These are phyloP conservation scores for Apiotrichum mycotoxinovorans DNA, from an alignment of 1,284 basidiomycete species.

Conservation along the genomic window DNA sequence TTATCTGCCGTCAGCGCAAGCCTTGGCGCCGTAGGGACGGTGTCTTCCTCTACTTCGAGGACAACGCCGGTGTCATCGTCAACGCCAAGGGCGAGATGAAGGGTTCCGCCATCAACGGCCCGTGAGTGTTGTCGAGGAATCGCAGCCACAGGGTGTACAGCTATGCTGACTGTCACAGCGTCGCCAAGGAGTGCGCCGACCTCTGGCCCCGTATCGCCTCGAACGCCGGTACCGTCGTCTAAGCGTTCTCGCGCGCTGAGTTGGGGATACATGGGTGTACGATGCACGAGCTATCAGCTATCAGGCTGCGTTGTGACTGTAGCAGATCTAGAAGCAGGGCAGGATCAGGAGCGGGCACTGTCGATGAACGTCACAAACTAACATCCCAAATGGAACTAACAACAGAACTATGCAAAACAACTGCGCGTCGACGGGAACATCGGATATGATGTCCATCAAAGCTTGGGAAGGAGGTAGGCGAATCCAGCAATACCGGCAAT, in stretches of 20 bases:
- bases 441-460: slow-evolving; percentile 1
- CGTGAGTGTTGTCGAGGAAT: slow-evolving; percentile 72
- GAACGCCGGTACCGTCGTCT: slow-evolving; percentile 96
- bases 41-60: slow-evolving; percentile 97
- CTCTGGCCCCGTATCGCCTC: slow-evolving; percentile 99
- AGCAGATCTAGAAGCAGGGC: background rate
- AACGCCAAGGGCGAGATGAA: slow-evolving; percentile 99
- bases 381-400: background rate
- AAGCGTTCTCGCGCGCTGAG: slow-evolving; percentile 32
- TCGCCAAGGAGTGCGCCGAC: slow-evolving; percentile 65
- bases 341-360: background rate
- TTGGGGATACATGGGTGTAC: slow-evolving; percentile 24
- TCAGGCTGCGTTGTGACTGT: slow-evolving; percentile 5
- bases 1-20: slow-evolving; percentile 97
- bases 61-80: slow-evolving; percentile 94
- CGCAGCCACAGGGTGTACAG: slow-evolving; percentile 51
- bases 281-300: slow-evolving; percentile 27
- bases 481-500: slow-evolving; percentile 45
- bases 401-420: too few relatives aligned
- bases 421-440: too few relatives aligned
- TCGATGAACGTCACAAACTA: background rate
- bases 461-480: slow-evolving; percentile 14
- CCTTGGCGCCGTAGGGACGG: slow-evolving; percentile 97
- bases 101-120: slow-evolving; percentile 97
- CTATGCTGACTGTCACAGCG: slow-evolving; percentile 27